A percentile compares a stretch with the other conserved stretches of the same genome.
These are phyloP conservation scores for Eucalyptus sp. DNA, from an alignment of 345 rosid species.

Conservation along the genomic window DNA sequence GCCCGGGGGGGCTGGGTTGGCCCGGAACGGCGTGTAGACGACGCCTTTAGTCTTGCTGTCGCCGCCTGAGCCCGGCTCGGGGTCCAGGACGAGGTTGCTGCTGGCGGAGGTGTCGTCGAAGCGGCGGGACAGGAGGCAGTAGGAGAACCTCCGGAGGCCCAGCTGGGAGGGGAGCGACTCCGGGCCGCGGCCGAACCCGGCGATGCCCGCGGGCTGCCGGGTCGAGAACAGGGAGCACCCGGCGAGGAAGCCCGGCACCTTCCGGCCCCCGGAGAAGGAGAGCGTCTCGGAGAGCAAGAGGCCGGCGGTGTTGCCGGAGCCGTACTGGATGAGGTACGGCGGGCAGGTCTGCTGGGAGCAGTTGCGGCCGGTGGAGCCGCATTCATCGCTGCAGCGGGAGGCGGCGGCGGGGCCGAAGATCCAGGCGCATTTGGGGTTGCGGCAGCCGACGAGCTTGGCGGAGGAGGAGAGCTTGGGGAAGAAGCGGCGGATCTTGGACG, in stretches of 20 bases:
- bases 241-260: slow-evolving; percentile 39
- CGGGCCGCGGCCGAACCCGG: slow-evolving; percentile 70
- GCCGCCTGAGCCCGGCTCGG: slow-evolving; percentile 19
- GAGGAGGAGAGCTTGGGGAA: slow-evolving; percentile 54
- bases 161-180: slow-evolving; percentile 71
- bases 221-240: slow-evolving; percentile 75
- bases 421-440: slow-evolving; percentile 49
- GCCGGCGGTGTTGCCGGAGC: slow-evolving; percentile 68
- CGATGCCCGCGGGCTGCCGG: slow-evolving; percentile 85
- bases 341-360: slow-evolving; percentile 62
- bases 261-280: slow-evolving; percentile 14
- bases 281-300: slow-evolving; percentile 47
- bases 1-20: slow-evolving; percentile 23
- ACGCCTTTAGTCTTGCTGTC: slow-evolving; percentile 31
- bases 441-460: slow-evolving; percentile 42
- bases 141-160: slow-evolving; percentile 58
- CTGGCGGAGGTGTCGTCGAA: slow-evolving; percentile 50
- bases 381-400: slow-evolving; percentile 14
- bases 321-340: slow-evolving; percentile 61
- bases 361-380: slow-evolving; percentile 12
- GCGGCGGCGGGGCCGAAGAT: slow-evolving; percentile 32
- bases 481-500: slow-evolving; percentile 23
- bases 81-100: slow-evolving; percentile 47
- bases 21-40: slow-evolving; percentile 53
- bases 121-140: slow-evolving; percentile 60